These are phyloP conservation scores for Penicillium sp. DNA, from an alignment of 2,329 filamentous ascomycete genomes.

Conservation along the genomic window DNA sequence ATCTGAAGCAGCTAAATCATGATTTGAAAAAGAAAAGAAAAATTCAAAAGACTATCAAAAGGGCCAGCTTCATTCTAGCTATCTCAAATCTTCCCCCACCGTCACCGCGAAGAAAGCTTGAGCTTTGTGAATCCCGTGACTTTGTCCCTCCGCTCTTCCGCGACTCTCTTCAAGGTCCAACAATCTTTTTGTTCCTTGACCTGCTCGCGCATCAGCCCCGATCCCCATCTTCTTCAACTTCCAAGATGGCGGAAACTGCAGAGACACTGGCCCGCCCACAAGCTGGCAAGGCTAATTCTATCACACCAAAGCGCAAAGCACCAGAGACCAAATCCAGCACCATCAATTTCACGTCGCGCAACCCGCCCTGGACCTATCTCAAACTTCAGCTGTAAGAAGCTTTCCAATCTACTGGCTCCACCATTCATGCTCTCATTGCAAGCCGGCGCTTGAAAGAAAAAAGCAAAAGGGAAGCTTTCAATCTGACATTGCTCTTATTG, in stretches of 20 bases:
- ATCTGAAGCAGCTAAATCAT: conserved; percentile 14
- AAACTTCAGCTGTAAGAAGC: conserved; percentile 37
- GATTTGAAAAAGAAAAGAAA: background rate
- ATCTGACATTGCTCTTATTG: too few species aligned
- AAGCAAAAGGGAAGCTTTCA: too few species aligned
- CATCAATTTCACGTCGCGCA: conserved; percentile 36
- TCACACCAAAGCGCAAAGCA: conserved; percentile 24
- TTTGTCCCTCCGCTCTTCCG: conserved; percentile 8
- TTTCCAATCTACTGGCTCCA: background rate
- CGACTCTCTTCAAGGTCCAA: background rate
- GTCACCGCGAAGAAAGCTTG: too few species aligned
- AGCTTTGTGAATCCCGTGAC: conserved; percentile 15
- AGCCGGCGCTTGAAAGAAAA: too few species aligned
- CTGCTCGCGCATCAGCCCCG: too few species aligned
- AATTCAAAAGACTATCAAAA: background rate
- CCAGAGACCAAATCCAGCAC: conserved; percentile 13
- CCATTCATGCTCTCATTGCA: background rate
- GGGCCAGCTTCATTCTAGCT: background rate
- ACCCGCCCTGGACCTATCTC: conserved; percentile 41
- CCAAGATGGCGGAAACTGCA: conserved; percentile 5
- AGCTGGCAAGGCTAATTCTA: background rate
- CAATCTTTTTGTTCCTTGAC: too few species aligned
- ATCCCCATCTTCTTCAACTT: background rate
- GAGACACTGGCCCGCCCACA: background rate
- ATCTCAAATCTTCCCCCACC: too few species aligned